A percentile compares a stretch with the other conserved stretches of the same genome.
Evolutionary conservation across 2,329 filamentous ascomycete genomes (phyloP).

Genomic region (Didymella keratinophila): DNA sequence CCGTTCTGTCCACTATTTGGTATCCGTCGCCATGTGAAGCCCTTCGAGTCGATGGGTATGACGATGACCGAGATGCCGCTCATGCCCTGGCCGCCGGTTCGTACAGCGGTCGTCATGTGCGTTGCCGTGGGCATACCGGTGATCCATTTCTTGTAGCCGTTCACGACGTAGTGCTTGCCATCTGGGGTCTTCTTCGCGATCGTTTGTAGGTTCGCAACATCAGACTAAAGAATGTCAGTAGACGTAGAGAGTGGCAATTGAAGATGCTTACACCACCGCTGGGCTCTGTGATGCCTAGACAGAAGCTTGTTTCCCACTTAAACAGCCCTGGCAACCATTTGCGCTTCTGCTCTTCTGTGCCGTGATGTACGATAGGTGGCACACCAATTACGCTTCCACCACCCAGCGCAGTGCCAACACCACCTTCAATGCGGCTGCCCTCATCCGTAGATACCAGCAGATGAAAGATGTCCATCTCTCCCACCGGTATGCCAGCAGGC

Average conservation of each 20-base stretch:
- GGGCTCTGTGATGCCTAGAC: slow-evolving; percentile 71
- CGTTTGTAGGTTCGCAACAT: slow-evolving; percentile 70
- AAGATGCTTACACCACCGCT: slow-evolving; percentile 52
- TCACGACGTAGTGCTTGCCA: slow-evolving; percentile 74
- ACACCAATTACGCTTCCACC: slow-evolving; percentile 69
- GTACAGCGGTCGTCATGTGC: slow-evolving; percentile 68
- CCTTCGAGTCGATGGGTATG: slow-evolving; percentile 60
- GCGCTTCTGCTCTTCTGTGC: slow-evolving; percentile 65
- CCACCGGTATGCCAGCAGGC: slow-evolving; percentile 49
- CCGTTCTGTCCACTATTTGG: slow-evolving; percentile 72
- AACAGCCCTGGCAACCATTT: slow-evolving; percentile 68
- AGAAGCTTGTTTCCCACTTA: slow-evolving; percentile 66
- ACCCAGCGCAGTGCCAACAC: slow-evolving; percentile 65
- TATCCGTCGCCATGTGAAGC: slow-evolving; percentile 64
- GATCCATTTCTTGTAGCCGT: slow-evolving; percentile 74
- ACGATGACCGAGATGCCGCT: slow-evolving; percentile 66
- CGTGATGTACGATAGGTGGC: slow-evolving; percentile 70
- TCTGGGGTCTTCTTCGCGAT: slow-evolving; percentile 75
- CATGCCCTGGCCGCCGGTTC: slow-evolving; percentile 64
- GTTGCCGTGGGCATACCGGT: slow-evolving; percentile 68
- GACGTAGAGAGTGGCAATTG: not conserved
- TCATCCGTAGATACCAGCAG: slow-evolving; percentile 65
- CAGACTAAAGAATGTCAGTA: slow-evolving; percentile 53
- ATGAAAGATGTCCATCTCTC: slow-evolving; percentile 51
- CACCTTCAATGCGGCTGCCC: slow-evolving; percentile 62